These are phyloP conservation scores for Rhodotorula glutinis DNA, from an alignment of 1,284 basidiomycete species.

Conservation along the genomic window DNA sequence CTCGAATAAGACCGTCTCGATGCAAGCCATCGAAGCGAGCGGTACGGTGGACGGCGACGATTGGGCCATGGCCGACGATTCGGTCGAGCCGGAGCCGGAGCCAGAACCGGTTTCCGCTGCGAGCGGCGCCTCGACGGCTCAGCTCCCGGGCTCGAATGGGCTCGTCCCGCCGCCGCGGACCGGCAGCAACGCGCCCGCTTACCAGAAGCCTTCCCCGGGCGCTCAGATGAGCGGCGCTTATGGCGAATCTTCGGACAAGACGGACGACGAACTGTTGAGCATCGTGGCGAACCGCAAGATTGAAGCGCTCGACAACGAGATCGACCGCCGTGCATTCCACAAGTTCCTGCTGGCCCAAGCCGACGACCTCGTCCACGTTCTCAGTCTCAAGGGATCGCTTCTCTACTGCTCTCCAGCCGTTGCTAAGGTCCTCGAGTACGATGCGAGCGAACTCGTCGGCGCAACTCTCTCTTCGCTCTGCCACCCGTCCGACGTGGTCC, in stretches of 20 bases:
- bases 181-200: conserved; percentile 38
- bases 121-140: no score
- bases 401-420: conserved; percentile 86
- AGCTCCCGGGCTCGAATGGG: not conserved
- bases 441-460: conserved; percentile 74
- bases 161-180: not conserved
- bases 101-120: not conserved
- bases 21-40: conserved; percentile 17
- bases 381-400: conserved; percentile 90
- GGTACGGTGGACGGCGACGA: conserved; percentile 1
- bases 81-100: not conserved
- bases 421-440: conserved; percentile 69
- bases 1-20: conserved; percentile 22
- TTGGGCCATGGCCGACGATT: conserved; percentile 12
- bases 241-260: conserved; percentile 41
- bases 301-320: conserved; percentile 26
- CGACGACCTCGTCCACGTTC: conserved; percentile 73
- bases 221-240: conserved; percentile 15
- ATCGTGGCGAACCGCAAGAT: conserved; percentile 9
- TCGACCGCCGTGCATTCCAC: conserved; percentile 46
- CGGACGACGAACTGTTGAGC: conserved; percentile 53
- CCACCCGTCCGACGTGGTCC: conserved; percentile 83
- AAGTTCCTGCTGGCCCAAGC: conserved; percentile 63
- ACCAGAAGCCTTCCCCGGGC: conserved; percentile 15
- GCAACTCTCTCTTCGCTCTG: conserved; percentile 72